These are phyloP conservation scores for Rhizophora mangle DNA, from an alignment of 345 rosid species.

Conservation along the genomic window DNA sequence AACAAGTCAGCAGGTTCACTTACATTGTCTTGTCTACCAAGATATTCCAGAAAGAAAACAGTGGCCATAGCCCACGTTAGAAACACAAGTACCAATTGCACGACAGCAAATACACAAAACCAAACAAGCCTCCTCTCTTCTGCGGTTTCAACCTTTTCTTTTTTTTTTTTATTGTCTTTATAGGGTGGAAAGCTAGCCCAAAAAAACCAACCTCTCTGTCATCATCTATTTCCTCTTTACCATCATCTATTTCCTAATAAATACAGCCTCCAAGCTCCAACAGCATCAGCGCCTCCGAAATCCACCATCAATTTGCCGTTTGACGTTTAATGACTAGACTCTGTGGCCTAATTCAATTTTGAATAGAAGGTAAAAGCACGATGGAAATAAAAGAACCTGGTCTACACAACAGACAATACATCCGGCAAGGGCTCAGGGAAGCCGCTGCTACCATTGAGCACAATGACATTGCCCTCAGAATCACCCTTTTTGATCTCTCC, in stretches of 20 bases:
- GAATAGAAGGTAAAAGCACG: constrained; percentile 27
- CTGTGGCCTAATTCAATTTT: constrained; percentile 19
- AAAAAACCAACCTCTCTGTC: constrained; percentile 5
- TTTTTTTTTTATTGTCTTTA: too few relatives aligned
- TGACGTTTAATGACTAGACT: constrained; percentile 26
- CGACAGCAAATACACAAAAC: neutral
- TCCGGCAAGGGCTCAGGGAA: constrained; percentile 58
- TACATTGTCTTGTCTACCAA: too few relatives aligned
- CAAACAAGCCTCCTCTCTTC: neutral
- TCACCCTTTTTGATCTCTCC: constrained; percentile 93
- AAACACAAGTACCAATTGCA: neutral
- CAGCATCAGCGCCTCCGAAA: constrained; percentile 6
- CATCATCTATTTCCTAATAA: neutral
- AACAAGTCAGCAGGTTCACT: too few relatives aligned
- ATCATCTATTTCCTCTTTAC: neutral
- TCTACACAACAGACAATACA: constrained; percentile 44
- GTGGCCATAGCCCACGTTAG: neutral
- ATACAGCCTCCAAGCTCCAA: constrained; percentile 21
- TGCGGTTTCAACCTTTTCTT: neutral
- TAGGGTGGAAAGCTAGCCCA: too few relatives aligned
- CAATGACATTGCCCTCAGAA: constrained; percentile 73
- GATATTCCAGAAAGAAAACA: neutral
- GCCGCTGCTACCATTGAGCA: constrained; percentile 75
- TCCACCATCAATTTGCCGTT: constrained; percentile 23
- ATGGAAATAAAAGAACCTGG: constrained; percentile 7